Evolutionary conservation across 495 filamentous ascomycete species (phyloP), one percentile per base, ranked within the genome.

Genomic region (Aspergillus cavernicola): DNA sequence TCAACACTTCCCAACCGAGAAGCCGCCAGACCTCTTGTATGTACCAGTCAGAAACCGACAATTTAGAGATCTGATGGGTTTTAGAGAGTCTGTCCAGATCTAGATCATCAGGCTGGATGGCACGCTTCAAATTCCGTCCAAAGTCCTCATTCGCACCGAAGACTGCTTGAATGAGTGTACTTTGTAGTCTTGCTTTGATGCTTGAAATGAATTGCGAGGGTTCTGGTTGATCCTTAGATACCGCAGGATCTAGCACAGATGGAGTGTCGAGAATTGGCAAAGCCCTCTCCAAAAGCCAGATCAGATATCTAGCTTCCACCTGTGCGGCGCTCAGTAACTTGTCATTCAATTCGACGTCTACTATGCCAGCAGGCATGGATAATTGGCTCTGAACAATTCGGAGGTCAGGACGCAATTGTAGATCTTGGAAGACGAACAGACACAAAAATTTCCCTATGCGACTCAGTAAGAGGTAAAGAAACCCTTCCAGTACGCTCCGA

Each of bases 21-120:
- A 80, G 55, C n/a, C 63, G 59, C 76, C 76, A 80, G n/a, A 78
- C 52, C 40, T 73, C 67, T 41, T 73, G 66, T 3, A 68, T 61
- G 53, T 79, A 74, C 75, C 75, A 80, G 12, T 79, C 73, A 1
- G 69, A 18, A 26, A 63, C 65, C 0, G 47, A 29, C n/a, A 57
- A 32, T 11, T 65, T 51, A 3, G 53, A 16, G 8, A 39, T 33
- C n/a, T 51, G 40, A 20, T 38, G 28, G 12, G 0, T 12, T 2
- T 11, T 16, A 13, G 23, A 24, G 15, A 55, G n/a, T 15, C 23
- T 42, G 23, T 58, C 50, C 26, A 52, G 12, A 4, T 51, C 62
- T n/a, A 46, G 35, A 19, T 60, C 33, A 42, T 61, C 58, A 3
- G 67, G 62, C n/a, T 60, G 56, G 13, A 33, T 15, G n/a, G 65